Base-by-base conservation (phyloP, 129 eudicot species). In the Erigeron canadensis region DNA sequence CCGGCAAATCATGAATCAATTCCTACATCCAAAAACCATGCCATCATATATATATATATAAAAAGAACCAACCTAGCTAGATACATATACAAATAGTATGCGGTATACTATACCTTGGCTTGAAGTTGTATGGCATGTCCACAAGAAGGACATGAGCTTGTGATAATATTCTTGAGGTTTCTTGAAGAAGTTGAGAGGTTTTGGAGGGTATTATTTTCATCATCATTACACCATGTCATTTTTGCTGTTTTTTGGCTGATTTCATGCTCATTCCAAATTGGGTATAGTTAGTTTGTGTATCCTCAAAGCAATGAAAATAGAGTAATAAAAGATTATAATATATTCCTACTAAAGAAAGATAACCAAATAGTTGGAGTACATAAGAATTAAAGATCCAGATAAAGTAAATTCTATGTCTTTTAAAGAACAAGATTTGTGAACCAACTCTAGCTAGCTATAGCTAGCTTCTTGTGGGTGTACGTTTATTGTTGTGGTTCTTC, bases 131-230 rank as follows among this genome's bases (percentile, higher is more conserved):
- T 80, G 66, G 77, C 73, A 60, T 89, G 97, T 38, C 88, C 91
- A 84, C 98, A 94, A 18, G 95, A 94, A 81, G 97, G 98, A 78
- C 98, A 94, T 19, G 88, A 66, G 51, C 68, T 38, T 34, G 67
- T 75, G 67, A 71, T 72, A 23, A 10, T 28, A 63, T 74, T 70
- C 10, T 41, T 53, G 71, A 37, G 72, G 45, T 69, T 47, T 76
- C 44, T 80, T 18, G 80, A 43, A 63, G 87, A 69, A 46, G 85
- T 50, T 71, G 86, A 54, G 61, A 77, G 50, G 60, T 58, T 81
- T 51, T 68, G 86, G 70, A 87, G 84, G 67, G 78, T 73, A 63
- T 80, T 47, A 39, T 61, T 71, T 73, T 75, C 74, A 56, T 77
- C 74, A 56, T 77, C 78, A 55, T 67, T 80, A 64, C 81, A 81